These are phyloP conservation scores for Lentithecium fluviatile DNA, from an alignment of 495 filamentous ascomycete species.

Conservation along the genomic window DNA sequence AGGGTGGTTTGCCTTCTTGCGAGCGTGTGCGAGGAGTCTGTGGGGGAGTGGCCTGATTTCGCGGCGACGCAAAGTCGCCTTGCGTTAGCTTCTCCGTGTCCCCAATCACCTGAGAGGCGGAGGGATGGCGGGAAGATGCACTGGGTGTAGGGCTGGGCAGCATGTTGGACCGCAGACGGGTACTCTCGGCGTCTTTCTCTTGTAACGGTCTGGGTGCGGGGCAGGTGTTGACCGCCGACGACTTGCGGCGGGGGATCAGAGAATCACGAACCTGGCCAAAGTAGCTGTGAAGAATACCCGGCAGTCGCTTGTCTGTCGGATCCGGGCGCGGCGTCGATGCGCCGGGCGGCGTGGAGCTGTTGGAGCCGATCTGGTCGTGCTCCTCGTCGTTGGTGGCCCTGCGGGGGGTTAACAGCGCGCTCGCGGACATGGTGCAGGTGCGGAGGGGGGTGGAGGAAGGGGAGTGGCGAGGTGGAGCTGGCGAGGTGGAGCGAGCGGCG, in stretches of 20 bases:
- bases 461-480: slow-evolving; percentile 4
- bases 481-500: slow-evolving; percentile 6
- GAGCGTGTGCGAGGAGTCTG: slow-evolving; percentile 86
- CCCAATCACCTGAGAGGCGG: slow-evolving; percentile 58
- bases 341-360: slow-evolving; percentile 70
- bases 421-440: slow-evolving; percentile 35
- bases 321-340: slow-evolving; percentile 86
- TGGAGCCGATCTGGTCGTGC: slow-evolving; percentile 77
- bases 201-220: slow-evolving; percentile 25
- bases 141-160: slow-evolving; percentile 51
- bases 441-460: background rate
- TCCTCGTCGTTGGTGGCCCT: slow-evolving; percentile 52
- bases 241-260: slow-evolving; percentile 38
- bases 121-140: slow-evolving; percentile 42
- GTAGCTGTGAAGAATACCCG: slow-evolving; percentile 84
- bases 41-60: slow-evolving; percentile 82
- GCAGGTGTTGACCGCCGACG: slow-evolving; percentile 36
- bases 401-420: slow-evolving; percentile 27
- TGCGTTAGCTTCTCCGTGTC: slow-evolving; percentile 86
- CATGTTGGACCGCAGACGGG: slow-evolving; percentile 55
- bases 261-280: slow-evolving; percentile 93
- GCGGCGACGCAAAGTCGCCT: slow-evolving; percentile 58
- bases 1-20: slow-evolving; percentile 49
- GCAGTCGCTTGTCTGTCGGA: slow-evolving; percentile 82
- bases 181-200: slow-evolving; percentile 37